Evolutionary conservation across 129 eudicot genomes (phyloP).

Genomic region (Flaveria bidentis): DNA sequence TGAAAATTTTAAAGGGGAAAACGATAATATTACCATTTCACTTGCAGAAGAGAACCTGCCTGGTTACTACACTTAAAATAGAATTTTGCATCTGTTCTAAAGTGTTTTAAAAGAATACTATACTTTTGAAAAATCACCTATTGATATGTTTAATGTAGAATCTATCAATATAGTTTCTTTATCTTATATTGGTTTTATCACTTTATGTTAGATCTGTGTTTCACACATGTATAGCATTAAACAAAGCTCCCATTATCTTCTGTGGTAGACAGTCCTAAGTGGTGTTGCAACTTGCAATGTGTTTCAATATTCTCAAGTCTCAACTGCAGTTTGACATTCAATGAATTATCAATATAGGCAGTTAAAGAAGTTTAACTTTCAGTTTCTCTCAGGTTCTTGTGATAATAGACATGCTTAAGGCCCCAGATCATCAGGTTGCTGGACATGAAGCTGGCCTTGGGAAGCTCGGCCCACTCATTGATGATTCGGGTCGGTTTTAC

Average conservation of each 20-base stretch:
- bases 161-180: background rate
- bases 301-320: constrained; percentile 12
- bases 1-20: no score
- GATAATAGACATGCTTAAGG: constrained; percentile 55
- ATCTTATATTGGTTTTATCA: constrained; percentile 17
- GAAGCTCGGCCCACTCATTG: constrained; percentile 76
- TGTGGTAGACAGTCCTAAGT: background rate
- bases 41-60: background rate
- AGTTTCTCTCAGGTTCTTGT: constrained; percentile 1
- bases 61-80: background rate
- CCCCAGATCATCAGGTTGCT: constrained; percentile 83
- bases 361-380: background rate
- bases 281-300: constrained; percentile 15
- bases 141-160: background rate
- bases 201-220: background rate
- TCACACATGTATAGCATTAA: background rate
- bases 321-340: constrained; percentile 9
- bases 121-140: background rate
- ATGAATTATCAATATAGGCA: background rate
- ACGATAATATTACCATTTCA: background rate
- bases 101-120: background rate
- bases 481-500: constrained; percentile 78
- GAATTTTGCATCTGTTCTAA: background rate
- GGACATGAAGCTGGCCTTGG: constrained; percentile 71
- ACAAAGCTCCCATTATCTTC: constrained; percentile 9